These are phyloP conservation scores for Fusarium miscanthi DNA, from an alignment of 2,329 filamentous ascomycete genomes.

Conservation along the genomic window DNA sequence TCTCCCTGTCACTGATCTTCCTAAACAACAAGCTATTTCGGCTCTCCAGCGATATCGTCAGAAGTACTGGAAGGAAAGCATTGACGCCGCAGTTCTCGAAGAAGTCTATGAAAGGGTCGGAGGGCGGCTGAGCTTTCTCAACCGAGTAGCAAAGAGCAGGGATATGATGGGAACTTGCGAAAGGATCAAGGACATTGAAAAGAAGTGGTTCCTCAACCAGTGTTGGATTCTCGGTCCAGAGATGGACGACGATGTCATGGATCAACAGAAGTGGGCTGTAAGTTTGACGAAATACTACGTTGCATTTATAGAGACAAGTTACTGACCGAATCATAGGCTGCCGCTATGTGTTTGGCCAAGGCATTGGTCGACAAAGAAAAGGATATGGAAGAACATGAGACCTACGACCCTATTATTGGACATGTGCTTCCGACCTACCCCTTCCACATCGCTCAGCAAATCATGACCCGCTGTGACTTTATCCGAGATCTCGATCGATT, in stretches of 20 bases:
- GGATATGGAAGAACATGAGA: slow-evolving; percentile 64
- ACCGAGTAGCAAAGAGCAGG: slow-evolving; percentile 84
- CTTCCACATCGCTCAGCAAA: slow-evolving; percentile 84
- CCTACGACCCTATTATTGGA: slow-evolving; percentile 73
- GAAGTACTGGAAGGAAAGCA: slow-evolving; percentile 76
- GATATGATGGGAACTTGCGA: slow-evolving; percentile 86
- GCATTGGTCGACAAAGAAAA: slow-evolving; percentile 88
- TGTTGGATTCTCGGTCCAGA: slow-evolving; percentile 78
- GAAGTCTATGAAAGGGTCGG: slow-evolving; percentile 88
- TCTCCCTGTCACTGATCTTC: slow-evolving; percentile 84
- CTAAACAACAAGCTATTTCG: slow-evolving; percentile 78
- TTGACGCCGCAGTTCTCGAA: slow-evolving; percentile 68
- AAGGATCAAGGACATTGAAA: slow-evolving; percentile 75
- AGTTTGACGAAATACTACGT: slow-evolving; percentile 49
- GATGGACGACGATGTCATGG: slow-evolving; percentile 98
- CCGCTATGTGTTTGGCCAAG: slow-evolving; percentile 91
- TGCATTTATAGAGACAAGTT: neutral
- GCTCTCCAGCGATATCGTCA: slow-evolving; percentile 84
- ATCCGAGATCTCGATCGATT: slow-evolving; percentile 91
- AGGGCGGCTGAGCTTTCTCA: slow-evolving; percentile 87
- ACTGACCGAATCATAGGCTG: slow-evolving; percentile 65
- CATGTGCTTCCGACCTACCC: slow-evolving; percentile 84
- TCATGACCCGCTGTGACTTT: slow-evolving; percentile 97
- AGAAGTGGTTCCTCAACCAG: slow-evolving; percentile 81
- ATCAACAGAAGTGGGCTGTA: slow-evolving; percentile 95